Evolutionary conservation across 2,329 filamentous ascomycete species (phyloP).

Genomic region (Neodidymelliopsis sp.): DNA sequence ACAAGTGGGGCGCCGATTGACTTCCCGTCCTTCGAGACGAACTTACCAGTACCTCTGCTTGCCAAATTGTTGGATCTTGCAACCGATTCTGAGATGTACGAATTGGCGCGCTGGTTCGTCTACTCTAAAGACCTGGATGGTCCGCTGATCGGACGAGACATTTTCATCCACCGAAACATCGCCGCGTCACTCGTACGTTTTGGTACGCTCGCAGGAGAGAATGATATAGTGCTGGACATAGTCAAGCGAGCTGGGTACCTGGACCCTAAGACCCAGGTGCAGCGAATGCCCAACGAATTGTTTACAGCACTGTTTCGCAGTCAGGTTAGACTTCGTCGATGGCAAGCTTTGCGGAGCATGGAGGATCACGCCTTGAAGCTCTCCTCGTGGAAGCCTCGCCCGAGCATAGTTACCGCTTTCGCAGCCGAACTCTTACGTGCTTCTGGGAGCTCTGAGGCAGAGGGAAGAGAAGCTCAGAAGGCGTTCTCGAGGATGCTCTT

Average conservation of each 20-base stretch:
- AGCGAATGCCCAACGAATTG: slow-evolving; percentile 44
- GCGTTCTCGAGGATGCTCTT: slow-evolving; percentile 42
- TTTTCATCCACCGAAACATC: slow-evolving; percentile 58
- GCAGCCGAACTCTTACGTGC: slow-evolving; percentile 39
- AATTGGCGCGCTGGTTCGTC: slow-evolving; percentile 63
- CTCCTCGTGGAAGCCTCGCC: slow-evolving; percentile 33
- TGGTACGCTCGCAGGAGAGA: slow-evolving; percentile 59
- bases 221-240: slow-evolving; percentile 43
- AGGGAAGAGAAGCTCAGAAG: slow-evolving; percentile 23
- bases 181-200: slow-evolving; percentile 63
- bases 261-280: slow-evolving; percentile 27
- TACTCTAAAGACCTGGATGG: slow-evolving; percentile 62
- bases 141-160: slow-evolving; percentile 56
- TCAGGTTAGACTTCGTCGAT: slow-evolving; percentile 52
- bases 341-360: slow-evolving; percentile 51
- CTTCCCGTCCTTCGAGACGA: slow-evolving; percentile 54
- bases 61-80: slow-evolving; percentile 61
- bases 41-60: slow-evolving; percentile 58
- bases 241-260: slow-evolving; percentile 32
- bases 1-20: slow-evolving; percentile 47
- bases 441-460: slow-evolving; percentile 22
- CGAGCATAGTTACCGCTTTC: slow-evolving; percentile 42
- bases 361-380: slow-evolving; percentile 41
- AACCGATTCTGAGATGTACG: slow-evolving; percentile 55
- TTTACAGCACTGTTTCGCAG: slow-evolving; percentile 52